Evolutionary conservation across 768 basidiomycete genomes (phyloP), one percentile per base, ranked within the genome.

Genomic region (Russula foetens): DNA sequence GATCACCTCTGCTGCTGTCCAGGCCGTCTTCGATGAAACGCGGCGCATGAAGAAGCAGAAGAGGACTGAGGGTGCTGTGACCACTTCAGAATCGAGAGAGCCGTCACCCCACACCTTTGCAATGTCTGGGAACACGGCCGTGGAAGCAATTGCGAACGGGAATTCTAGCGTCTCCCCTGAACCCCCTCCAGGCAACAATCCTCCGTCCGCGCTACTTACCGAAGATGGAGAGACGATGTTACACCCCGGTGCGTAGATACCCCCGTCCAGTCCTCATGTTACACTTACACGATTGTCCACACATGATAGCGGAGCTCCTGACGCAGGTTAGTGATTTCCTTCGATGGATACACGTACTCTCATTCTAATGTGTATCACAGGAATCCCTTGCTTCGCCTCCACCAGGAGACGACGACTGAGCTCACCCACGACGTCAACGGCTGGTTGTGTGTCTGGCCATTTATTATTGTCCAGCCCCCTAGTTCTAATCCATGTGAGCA

Each of bases 331-430:
- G 72, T 44, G 43, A 48, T 48, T 56, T 55, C 49, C 55, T 60
- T 55, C 44, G 62, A 63, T 35, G 35, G 46, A 31, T 56, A 49
- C 35, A 56, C 53, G 28, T n/a, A 53, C 48, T 57, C 59, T 56
- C 50, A 66, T 53, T 11, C 39, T 56, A 67, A 60, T 26, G 55
- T 58, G 54, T 67, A 59, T 57, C 53, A 50, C 55, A 84, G 82
- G 83, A 84, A 72, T 84, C 83, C n/a, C 75, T 84, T 38, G 83
- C 83, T 56, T 84, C 83, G n/a, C 82, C 84, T n/a, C 81, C 83
- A n/a, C 80, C 82, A 28, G 78, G 76, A 68, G 79, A 70, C 78
- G 57, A 38, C 21, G 54, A 29, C 21, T 58, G 52, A 60, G 24
- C 31, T 2, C 8, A 19, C 28, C 47, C 24, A 35, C 28, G 21